phyloP scores from a whole-genome alignment of 805 yeast species.

The Wickerhamomyces kurtzmanii region DNA sequence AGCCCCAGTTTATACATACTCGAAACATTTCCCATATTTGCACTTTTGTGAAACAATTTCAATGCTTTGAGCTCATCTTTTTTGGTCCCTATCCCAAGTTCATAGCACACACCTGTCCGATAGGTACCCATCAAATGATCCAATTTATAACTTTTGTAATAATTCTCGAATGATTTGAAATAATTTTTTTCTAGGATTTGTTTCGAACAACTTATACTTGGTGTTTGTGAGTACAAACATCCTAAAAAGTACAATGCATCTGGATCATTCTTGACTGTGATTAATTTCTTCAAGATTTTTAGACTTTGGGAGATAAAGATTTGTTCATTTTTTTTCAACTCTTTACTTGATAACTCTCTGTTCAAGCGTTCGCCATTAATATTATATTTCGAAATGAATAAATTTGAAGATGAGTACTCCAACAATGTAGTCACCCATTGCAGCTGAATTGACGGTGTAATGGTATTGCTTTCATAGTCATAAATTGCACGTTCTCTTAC shows the following conservation, averaged over 20 bases:
- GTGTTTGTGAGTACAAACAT: constrained; percentile 48
- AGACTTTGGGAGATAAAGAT: constrained; percentile 47
- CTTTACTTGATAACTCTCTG: constrained; percentile 28
- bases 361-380: constrained; percentile 35
- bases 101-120: constrained; percentile 63
- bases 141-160: constrained; percentile 46
- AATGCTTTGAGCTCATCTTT: constrained; percentile 38
- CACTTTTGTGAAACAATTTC: constrained; percentile 47
- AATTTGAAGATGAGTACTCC: constrained; percentile 31
- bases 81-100: constrained; percentile 49
- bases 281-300: constrained; percentile 48
- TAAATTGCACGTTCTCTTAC: constrained; percentile 21
- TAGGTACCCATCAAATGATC: constrained; percentile 55
- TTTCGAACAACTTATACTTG: constrained; percentile 31
- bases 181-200: constrained; percentile 45
- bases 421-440: constrained; percentile 52
- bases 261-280: constrained; percentile 36
- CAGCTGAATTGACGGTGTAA: constrained; percentile 45
- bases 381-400: constrained; percentile 31
- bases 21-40: constrained; percentile 48
- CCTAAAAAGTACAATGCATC: constrained; percentile 54
- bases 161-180: constrained; percentile 49
- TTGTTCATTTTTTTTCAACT: constrained; percentile 40
- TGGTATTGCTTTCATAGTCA: constrained; percentile 21
- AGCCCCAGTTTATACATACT: constrained; percentile 72